These are phyloP conservation scores for Talaromyces islandicus DNA, from an alignment of 2,329 filamentous ascomycete genomes.

Conservation along the genomic window DNA sequence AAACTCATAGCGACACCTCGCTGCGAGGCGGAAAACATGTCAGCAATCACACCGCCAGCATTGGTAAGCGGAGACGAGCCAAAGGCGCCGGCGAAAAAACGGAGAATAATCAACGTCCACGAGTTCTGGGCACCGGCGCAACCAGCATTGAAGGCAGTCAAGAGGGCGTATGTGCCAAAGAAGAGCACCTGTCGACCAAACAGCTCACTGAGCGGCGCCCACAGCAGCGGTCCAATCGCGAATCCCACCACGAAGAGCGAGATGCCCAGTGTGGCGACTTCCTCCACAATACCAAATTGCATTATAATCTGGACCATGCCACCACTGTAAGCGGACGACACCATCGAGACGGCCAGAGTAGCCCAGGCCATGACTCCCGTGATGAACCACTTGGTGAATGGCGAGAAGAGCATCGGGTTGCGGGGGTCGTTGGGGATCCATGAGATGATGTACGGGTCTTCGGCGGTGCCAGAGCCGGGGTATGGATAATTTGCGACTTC, in stretches of 20 bases:
- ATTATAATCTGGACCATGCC: conserved; percentile 29
- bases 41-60: conserved; percentile 56
- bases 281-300: conserved; percentile 29
- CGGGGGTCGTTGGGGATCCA: conserved; percentile 39
- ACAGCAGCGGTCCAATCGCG: conserved; percentile 41
- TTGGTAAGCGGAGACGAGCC: conserved; percentile 59
- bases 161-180: conserved; percentile 27
- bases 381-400: conserved; percentile 34
- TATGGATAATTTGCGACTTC: conserved; percentile 27
- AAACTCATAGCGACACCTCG: conserved; percentile 55
- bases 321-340: conserved; percentile 39
- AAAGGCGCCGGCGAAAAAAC: conserved; percentile 61
- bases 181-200: conserved; percentile 33
- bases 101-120: conserved; percentile 56
- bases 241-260: conserved; percentile 44
- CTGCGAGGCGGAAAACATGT: conserved; percentile 52
- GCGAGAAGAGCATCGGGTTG: conserved; percentile 33
- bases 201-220: conserved; percentile 36
- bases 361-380: conserved; percentile 33
- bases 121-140: conserved; percentile 54
- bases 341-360: conserved; percentile 38
- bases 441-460: conserved; percentile 38
- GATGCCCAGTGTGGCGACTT: conserved; percentile 37
- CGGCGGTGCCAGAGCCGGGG: conserved; percentile 34
- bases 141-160: conserved; percentile 58